Evolutionary conservation across 257 asterid species (phyloP), one percentile per base, ranked within the genome.

Genomic region (Craterostigma plantagineum): DNA sequence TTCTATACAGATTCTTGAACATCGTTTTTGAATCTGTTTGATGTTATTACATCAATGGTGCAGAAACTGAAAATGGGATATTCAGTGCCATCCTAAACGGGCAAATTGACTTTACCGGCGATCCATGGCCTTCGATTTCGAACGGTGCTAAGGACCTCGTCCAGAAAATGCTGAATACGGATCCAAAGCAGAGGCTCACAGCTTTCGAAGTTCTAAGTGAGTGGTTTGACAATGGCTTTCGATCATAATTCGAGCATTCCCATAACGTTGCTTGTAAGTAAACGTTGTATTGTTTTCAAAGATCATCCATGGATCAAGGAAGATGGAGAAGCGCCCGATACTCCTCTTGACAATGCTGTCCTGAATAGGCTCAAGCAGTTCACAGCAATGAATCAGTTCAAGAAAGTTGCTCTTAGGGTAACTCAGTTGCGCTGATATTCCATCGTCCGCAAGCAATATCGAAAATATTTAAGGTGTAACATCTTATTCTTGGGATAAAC

Each of bases 51-150:
- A 35, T 12, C 15, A 14, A 14, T 33, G 40, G 23, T 16, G 50
- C 75, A 64, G 95, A 87, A 50, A 69, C 93, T 33, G 98, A 87
- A 62, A 73, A 79, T 27, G 98, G 93, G 46, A 87, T 87, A 66
- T 90, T 90, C 76, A 90, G 74, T 15, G 75, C 93, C 5, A 90
- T 90, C 11, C 50, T 90, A 57, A 62, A 83, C 2, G 93, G 87
- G 1, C 98, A 83, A 13, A 8, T 90, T 7, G 95, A 90, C 62
- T 90, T 90, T 53, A 56, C 77, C 9, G 60, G 75, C 10, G 95
- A 90, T 47, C 99, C 99, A 11, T 90, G 95, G 99, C 95, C 99
- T 41, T 49, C 91, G 11, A 77, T 90, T 56, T 90, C 99, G 0
- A 46, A 43, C 4, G 93, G 92, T 42, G 98, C 98, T 34, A 87